Evolutionary conservation across 345 rosid genomes (phyloP).

Genomic region (Boechera retrofracta): DNA sequence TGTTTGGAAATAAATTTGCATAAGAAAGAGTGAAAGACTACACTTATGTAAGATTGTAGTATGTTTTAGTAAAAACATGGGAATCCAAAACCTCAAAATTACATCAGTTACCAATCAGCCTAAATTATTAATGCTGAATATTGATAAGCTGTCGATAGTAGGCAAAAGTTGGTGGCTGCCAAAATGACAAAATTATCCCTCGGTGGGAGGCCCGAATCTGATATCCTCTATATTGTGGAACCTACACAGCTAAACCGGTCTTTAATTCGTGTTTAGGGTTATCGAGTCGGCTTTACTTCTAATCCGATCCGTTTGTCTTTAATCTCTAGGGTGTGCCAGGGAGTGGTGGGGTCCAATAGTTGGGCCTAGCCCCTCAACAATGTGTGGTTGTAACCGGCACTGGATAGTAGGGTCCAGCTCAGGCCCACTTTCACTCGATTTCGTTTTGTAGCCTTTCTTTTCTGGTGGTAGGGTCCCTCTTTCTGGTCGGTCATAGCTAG

Average conservation of each 20-base stretch:
- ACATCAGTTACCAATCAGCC: not conserved
- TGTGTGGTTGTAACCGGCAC: conserved; percentile 43
- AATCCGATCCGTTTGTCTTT: conserved; percentile 13
- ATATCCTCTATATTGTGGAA: not conserved
- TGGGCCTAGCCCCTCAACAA: conserved; percentile 33
- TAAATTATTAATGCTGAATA: conserved; percentile 20
- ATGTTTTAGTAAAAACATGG: not conserved
- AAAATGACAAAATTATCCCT: not conserved
- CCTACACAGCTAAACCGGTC: conserved; percentile 29
- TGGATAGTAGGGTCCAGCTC: conserved; percentile 38
- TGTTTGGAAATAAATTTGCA: too few species aligned
- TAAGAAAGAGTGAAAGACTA: too few species aligned
- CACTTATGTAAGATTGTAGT: too few species aligned
- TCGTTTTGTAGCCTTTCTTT: conserved; percentile 35
- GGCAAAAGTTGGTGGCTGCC: conserved; percentile 28
- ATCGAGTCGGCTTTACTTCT: conserved; percentile 5
- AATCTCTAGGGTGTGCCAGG: not conserved
- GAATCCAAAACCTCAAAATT: not conserved
- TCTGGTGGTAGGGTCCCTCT: conserved; percentile 35
- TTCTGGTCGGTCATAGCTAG: conserved; percentile 26
- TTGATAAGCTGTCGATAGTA: not conserved
- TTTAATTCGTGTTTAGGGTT: not conserved
- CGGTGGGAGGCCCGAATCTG: conserved; percentile 11
- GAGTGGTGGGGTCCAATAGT: conserved; percentile 38
- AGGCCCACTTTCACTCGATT: conserved; percentile 34